Percentiles rank a stretch among this genome's conserved stretches.
Conservation (phyloP, 176 grass and related monocot genomes). For the Musa itinerans region DNA sequence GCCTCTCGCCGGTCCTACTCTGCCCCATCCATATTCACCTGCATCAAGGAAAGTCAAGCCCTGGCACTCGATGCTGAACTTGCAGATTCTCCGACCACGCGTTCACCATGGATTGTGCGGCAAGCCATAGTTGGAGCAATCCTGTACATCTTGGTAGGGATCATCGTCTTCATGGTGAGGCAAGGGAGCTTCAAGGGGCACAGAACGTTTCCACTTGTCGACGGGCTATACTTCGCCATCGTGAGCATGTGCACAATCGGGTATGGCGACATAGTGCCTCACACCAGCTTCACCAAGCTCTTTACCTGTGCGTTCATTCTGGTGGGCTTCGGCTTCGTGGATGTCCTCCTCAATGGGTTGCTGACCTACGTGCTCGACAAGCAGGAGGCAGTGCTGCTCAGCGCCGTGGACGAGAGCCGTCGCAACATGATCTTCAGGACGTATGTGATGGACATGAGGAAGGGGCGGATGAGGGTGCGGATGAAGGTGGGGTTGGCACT, state of each 20-base stretch:
- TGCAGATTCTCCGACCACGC: background rate
- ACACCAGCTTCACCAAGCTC: background rate
- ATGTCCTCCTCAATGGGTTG: background rate
- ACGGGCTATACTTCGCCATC: background rate
- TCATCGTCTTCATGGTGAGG: background rate
- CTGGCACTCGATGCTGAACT: background rate
- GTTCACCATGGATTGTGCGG: background rate
- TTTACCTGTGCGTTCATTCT: background rate
- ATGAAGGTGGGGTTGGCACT: background rate
- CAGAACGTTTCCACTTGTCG: background rate
- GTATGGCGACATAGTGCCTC: background rate
- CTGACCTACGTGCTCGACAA: slow-evolving; percentile 6
- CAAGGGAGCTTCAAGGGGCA: background rate
- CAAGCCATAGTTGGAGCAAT: background rate
- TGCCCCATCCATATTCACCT: background rate
- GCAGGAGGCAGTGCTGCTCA: slow-evolving; percentile 3
- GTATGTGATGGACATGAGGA: slow-evolving; percentile 1
- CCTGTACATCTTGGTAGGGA: background rate
- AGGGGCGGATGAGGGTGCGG: slow-evolving; percentile 13
- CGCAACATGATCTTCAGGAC: background rate
- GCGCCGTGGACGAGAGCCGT: background rate
- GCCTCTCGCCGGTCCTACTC: background rate
- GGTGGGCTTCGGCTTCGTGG: slow-evolving; percentile 2
- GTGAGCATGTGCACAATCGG: background rate
- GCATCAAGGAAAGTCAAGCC: background rate